Evolutionary conservation across 257 asterid genomes (phyloP).

Genomic region (Salvia rosmarinus): DNA sequence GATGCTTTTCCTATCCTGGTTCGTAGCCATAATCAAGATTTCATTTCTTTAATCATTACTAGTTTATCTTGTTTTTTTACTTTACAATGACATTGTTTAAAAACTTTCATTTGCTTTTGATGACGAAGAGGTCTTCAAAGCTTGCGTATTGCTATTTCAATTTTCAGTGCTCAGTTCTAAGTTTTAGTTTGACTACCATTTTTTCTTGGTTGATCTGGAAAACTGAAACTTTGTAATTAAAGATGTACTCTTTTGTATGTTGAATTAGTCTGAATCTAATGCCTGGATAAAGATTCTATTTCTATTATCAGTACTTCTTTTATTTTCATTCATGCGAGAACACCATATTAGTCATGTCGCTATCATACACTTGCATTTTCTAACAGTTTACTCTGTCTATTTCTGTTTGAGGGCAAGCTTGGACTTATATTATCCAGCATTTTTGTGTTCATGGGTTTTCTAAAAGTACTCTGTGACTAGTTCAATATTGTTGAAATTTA

Average conservation of each 20-base stretch:
- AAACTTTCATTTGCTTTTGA: neutral
- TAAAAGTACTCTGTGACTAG: neutral
- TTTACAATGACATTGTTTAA: neutral
- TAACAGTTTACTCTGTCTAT: neutral
- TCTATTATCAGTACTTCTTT: neutral
- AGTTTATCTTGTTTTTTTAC: neutral
- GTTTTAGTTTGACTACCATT: neutral
- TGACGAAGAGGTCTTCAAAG: neutral
- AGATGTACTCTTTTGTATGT: neutral
- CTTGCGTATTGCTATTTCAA: neutral
- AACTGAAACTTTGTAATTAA: neutral
- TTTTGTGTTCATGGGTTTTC: neutral
- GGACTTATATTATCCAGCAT: neutral
- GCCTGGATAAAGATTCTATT: neutral
- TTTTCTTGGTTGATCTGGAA: neutral
- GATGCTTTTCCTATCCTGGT: neutral
- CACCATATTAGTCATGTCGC: neutral
- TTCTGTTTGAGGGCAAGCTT: neutral
- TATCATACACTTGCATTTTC: neutral
- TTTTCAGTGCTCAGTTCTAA: neutral
- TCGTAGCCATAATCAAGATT: neutral
- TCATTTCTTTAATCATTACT: neutral
- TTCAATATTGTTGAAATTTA: too few relatives aligned
- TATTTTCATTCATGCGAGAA: neutral
- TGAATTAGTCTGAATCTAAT: neutral